phyloP scores from a whole-genome alignment of 1,284 basidiomycete species.

The Boletellus deceptivus region DNA sequence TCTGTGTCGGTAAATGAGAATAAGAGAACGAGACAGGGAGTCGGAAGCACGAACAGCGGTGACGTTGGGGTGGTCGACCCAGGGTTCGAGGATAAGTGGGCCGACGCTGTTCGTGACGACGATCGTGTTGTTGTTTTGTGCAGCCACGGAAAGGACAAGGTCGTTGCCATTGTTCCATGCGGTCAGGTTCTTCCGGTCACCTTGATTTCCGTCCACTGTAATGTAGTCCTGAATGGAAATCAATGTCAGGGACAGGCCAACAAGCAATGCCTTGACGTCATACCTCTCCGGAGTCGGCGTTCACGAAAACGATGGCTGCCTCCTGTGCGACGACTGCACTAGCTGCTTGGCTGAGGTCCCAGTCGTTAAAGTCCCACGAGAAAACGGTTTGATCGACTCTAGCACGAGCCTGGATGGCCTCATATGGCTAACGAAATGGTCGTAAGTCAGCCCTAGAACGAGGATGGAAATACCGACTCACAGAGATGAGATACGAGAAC shows the following conservation, averaged over 20 bases:
- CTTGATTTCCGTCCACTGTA: slow-evolving; percentile 49
- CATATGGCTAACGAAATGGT: slow-evolving; percentile 31
- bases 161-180: slow-evolving; percentile 59
- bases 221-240: slow-evolving; percentile 43
- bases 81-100: slow-evolving; percentile 48
- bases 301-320: slow-evolving; percentile 41
- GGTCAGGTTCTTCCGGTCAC: slow-evolving; percentile 51
- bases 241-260: slow-evolving; percentile 6
- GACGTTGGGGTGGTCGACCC: slow-evolving; percentile 52
- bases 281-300: slow-evolving; percentile 41
- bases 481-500: slow-evolving; percentile 39
- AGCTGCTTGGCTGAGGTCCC: slow-evolving; percentile 30
- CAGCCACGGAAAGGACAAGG: slow-evolving; percentile 36
- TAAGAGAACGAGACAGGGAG: background rate
- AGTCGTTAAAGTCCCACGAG: slow-evolving; percentile 38
- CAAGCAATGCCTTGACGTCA: background rate
- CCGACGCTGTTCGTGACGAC: slow-evolving; percentile 59
- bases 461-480: slow-evolving; percentile 16
- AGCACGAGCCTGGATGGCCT: slow-evolving; percentile 39
- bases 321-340: slow-evolving; percentile 27
- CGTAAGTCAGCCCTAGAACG: background rate
- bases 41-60: slow-evolving; percentile 38
- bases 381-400: slow-evolving; percentile 33
- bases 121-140: slow-evolving; percentile 50
- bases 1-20: slow-evolving; percentile 17